phyloP scores from a whole-genome alignment of 441 rosid species.

The Metrosideros polymorpha region DNA sequence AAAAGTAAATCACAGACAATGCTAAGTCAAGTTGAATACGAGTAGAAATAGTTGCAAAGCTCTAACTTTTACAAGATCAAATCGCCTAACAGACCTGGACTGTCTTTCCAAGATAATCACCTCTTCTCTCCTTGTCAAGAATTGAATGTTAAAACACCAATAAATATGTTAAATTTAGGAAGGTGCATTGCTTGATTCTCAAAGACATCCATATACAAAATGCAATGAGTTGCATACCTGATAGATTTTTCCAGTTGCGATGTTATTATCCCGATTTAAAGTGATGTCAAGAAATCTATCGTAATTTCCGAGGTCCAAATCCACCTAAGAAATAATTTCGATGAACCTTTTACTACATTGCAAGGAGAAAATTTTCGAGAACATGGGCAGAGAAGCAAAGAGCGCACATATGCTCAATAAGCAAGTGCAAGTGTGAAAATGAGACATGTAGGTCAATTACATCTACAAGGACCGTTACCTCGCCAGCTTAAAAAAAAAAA shows the following conservation, averaged over 20 bases:
- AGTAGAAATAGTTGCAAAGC: neutral
- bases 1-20: neutral
- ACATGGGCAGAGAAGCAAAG: conserved; percentile 27
- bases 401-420: neutral
- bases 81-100: neutral
- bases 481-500: neutral
- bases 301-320: neutral
- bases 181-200: neutral
- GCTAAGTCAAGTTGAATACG: neutral
- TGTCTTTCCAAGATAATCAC: neutral
- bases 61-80: neutral
- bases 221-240: neutral
- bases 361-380: conserved; percentile 66
- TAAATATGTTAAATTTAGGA: neutral
- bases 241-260: neutral
- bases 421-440: neutral
- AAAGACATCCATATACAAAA: neutral
- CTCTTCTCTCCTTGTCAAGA: neutral
- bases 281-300: neutral
- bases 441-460: neutral
- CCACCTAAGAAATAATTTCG: neutral
- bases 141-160: neutral
- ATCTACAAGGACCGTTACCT: neutral
- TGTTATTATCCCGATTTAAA: neutral
- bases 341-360: neutral